These are phyloP conservation scores for Dioscorea dumetorum DNA, from an alignment of 106 monocot genomes.

Conservation along the genomic window DNA sequence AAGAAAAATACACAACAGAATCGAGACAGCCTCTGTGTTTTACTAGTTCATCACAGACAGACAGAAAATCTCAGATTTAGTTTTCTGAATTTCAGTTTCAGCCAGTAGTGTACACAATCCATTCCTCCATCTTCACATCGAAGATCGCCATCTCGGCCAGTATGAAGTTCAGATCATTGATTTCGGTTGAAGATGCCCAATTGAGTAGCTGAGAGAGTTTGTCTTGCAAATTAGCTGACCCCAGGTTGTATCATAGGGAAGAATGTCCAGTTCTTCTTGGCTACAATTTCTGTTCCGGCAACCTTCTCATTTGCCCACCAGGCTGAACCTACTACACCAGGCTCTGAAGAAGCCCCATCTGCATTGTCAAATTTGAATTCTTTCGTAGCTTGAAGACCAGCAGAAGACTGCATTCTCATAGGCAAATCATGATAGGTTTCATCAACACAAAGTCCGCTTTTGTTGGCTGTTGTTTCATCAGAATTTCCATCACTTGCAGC, in stretches of 20 bases:
- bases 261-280: slow-evolving; percentile 56
- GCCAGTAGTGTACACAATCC: neutral
- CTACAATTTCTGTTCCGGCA: slow-evolving; percentile 7
- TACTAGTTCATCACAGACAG: too few relatives aligned
- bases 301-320: slow-evolving; percentile 75
- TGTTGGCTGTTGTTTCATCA: slow-evolving; percentile 9
- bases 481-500: neutral
- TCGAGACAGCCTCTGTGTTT: too few relatives aligned
- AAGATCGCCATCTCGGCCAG: too few relatives aligned
- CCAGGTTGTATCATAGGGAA: slow-evolving; percentile 55
- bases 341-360: slow-evolving; percentile 28
- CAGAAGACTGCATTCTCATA: slow-evolving; percentile 28
- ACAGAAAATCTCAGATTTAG: neutral
- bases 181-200: neutral
- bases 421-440: slow-evolving; percentile 36
- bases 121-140: too few relatives aligned
- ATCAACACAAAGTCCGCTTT: slow-evolving; percentile 16
- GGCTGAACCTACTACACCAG: slow-evolving; percentile 39
- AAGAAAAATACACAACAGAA: too few relatives aligned
- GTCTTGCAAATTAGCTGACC: slow-evolving; percentile 24
- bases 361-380: slow-evolving; percentile 77
- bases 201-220: neutral
- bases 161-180: neutral
- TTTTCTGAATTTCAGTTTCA: neutral
- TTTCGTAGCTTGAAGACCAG: slow-evolving; percentile 24